phyloP scores from a whole-genome alignment of 305 asterid genomes.

The Plantago coronopus region DNA sequence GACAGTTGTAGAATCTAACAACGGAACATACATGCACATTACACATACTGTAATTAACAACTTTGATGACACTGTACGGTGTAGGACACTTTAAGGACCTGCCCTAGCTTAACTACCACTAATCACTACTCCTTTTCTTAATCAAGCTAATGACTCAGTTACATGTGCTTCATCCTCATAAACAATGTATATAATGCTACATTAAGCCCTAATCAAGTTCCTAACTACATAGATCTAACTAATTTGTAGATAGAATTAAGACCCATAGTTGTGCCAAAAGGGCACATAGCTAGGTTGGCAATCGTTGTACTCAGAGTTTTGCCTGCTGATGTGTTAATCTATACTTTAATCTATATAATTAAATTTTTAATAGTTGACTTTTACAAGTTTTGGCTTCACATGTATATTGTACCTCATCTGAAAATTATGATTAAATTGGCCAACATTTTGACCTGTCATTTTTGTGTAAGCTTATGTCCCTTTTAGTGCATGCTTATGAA shows the following conservation, averaged over 20 bases:
- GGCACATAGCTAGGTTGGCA: conserved; percentile 6
- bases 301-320: not conserved
- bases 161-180: not conserved
- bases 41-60: not conserved
- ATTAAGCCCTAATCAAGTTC: not conserved
- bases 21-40: not conserved
- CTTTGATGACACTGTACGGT: not conserved
- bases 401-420: conserved; percentile 13
- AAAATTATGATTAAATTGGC: conserved; percentile 24
- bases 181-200: not conserved
- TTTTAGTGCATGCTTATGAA: too few relatives aligned
- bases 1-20: not conserved
- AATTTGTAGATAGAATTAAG: not conserved
- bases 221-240: conserved; percentile 3
- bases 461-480: conserved; percentile 17
- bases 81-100: too few relatives aligned
- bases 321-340: not conserved
- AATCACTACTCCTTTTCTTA: too few relatives aligned
- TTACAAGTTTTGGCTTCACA: conserved; percentile 21
- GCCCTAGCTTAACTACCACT: too few relatives aligned
- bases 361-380: conserved; percentile 27
- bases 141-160: not conserved
- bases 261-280: not conserved
- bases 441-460: conserved; percentile 36
- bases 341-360: not conserved